phyloP scores from a whole-genome alignment of 2,329 filamentous ascomycete species.

The Botrytis aclada region DNA sequence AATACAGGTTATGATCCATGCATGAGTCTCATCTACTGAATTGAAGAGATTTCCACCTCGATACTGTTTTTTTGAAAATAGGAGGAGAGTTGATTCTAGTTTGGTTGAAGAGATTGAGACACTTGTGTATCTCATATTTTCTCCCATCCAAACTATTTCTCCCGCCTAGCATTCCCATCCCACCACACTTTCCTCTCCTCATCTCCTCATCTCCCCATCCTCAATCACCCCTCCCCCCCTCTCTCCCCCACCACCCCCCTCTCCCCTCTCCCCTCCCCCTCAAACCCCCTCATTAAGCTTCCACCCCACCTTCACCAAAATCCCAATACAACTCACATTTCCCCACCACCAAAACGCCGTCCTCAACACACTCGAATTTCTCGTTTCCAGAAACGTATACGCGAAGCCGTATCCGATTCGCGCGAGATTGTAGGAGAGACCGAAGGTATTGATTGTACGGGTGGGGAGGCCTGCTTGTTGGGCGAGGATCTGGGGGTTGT shows the following conservation, averaged over 20 bases:
- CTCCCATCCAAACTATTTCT: neutral
- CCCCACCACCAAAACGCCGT: neutral
- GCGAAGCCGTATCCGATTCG: neutral
- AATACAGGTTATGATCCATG: rapidly evolving
- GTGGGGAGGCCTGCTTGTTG: neutral
- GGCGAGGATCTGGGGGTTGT: neutral
- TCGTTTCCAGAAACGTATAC: neutral
- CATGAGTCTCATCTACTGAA: neutral
- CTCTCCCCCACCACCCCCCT: neutral
- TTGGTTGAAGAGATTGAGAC: no score
- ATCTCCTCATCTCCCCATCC: no score
- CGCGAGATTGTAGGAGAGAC: neutral
- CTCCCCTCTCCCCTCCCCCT: no score
- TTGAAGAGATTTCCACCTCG: rapidly evolving
- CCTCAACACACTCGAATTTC: neutral
- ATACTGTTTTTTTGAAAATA: rapidly evolving
- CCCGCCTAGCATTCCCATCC: neutral
- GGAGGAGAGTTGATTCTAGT: no score
- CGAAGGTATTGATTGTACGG: neutral
- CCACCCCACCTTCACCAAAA: neutral
- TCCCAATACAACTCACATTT: neutral
- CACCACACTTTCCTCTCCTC: no score
- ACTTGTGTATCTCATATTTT: neutral
- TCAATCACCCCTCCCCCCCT: no score
- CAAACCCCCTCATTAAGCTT: neutral